Base-by-base conservation (phyloP, 169 alveolate species). In the Fabrea salina region DNA sequence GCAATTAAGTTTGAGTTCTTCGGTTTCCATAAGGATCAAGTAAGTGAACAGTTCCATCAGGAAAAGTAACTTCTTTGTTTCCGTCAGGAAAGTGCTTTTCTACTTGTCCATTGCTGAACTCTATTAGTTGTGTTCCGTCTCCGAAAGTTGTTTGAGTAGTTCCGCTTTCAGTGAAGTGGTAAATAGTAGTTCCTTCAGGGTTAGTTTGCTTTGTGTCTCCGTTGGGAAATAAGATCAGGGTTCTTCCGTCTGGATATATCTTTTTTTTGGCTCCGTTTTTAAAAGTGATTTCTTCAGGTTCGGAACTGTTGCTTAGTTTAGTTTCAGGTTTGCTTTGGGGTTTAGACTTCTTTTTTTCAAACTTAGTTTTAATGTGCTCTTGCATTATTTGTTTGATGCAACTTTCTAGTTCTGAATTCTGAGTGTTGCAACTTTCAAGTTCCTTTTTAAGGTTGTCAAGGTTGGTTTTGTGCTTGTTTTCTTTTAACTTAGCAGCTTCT, bases 11-110 rank as follows among this genome's bases (percentile, higher is more conserved):
- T n/a, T n/a, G n/a, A n/a, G n/a, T n/a, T n/a, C n/a, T n/a, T n/a
- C n/a, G n/a, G n/a, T n/a, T n/a, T n/a, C n/a, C n/a, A n/a, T n/a
- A n/a, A n/a, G n/a, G n/a, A n/a, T n/a, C n/a, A n/a, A n/a, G n/a
- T n/a, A n/a, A n/a, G n/a, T 88, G 82, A 22, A 85, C 7, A 32
- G 78, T 39, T 5, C 78, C 78, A 67, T 67, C 78, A 11, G 78
- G 78, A 43, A 67, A 67, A 39, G 32, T 67, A 7, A 90, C 87
- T 71, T 91, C 93, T 53, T 88, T 91, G 39, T 83, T 68, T 6
- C 91, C 91, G 72, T 87, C 92, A 3, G 86, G 81, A 77, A 59
- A 86, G 71, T 87, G 93, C 50, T 91, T 91, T 72, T 91, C 95
- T 1, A 91, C 82, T 80, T 91, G 92, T 13, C 85, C 87, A 77